These are phyloP conservation scores for Metarhizium guizhouense DNA, from an alignment of 2,329 filamentous ascomycete genomes.

Conservation along the genomic window DNA sequence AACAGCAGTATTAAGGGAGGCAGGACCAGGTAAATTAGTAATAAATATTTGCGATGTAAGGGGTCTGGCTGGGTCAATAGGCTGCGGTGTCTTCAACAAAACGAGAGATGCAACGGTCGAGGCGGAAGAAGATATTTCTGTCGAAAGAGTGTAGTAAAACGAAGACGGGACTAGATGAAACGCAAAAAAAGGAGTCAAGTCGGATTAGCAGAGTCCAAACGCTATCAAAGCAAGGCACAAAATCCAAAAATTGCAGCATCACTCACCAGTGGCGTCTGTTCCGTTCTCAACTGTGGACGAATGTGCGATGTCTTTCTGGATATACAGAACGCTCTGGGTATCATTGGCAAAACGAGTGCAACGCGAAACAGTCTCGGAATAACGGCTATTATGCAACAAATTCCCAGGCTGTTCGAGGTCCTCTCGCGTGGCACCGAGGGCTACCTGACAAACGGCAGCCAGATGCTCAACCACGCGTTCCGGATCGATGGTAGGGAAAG, in stretches of 20 bases:
- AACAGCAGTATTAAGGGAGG: constrained; percentile 56
- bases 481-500: constrained; percentile 56
- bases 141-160: constrained; percentile 72
- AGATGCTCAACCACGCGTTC: constrained; percentile 63
- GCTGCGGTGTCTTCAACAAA: constrained; percentile 79
- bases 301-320: constrained; percentile 69
- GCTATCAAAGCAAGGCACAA: background rate
- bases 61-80: constrained; percentile 75
- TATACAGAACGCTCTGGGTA: constrained; percentile 78
- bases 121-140: constrained; percentile 70
- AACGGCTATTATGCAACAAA: constrained; percentile 64
- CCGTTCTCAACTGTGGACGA: constrained; percentile 43
- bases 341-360: constrained; percentile 87
- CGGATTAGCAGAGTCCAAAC: background rate
- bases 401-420: constrained; percentile 78
- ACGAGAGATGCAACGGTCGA: constrained; percentile 81
- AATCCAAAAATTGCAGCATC: background rate
- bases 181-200: constrained; percentile 8
- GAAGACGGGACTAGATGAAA: constrained; percentile 29
- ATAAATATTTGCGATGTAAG: constrained; percentile 86
- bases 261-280: constrained; percentile 34
- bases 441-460: constrained; percentile 59
- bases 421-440: constrained; percentile 63
- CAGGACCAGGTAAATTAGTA: constrained; percentile 80
- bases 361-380: constrained; percentile 74